Percentiles rank a stretch among this genome's conserved stretches.
Evolutionary conservation across 257 asterid genomes (phyloP).

Genomic region (Solanum chiquidenum): DNA sequence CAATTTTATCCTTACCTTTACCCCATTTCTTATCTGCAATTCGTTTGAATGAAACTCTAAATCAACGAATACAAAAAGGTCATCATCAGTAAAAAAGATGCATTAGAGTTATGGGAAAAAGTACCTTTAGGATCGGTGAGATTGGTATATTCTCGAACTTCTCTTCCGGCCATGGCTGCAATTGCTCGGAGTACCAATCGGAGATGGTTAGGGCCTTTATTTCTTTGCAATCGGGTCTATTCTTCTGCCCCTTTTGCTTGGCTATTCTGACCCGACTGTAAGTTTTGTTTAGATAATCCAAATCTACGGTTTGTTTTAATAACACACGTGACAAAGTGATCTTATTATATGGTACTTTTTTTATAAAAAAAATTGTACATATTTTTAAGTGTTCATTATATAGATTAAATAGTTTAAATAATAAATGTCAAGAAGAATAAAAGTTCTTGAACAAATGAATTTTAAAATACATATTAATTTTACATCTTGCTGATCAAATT

Average conservation of each 20-base stretch:
- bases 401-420: background rate
- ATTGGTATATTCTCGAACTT: constrained; percentile 90
- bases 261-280: background rate
- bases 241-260: background rate
- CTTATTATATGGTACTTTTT: no score
- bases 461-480: background rate
- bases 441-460: background rate
- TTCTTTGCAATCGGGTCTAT: background rate
- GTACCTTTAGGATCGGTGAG: constrained; percentile 93
- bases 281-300: background rate
- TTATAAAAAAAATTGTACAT: background rate
- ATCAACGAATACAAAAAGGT: background rate
- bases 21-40: constrained; percentile 71
- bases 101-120: background rate
- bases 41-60: background rate
- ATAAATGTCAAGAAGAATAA: background rate
- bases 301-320: background rate
- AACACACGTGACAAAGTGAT: background rate
- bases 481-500: background rate
- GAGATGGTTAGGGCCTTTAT: background rate
- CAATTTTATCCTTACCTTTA: constrained; percentile 79
- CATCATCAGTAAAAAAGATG: background rate
- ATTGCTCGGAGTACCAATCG: background rate
- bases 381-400: background rate
- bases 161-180: constrained; percentile 72